phyloP scores from a whole-genome alignment of 164 flowering plant genomes.

The grape (Vitis vinifera) region DNA sequence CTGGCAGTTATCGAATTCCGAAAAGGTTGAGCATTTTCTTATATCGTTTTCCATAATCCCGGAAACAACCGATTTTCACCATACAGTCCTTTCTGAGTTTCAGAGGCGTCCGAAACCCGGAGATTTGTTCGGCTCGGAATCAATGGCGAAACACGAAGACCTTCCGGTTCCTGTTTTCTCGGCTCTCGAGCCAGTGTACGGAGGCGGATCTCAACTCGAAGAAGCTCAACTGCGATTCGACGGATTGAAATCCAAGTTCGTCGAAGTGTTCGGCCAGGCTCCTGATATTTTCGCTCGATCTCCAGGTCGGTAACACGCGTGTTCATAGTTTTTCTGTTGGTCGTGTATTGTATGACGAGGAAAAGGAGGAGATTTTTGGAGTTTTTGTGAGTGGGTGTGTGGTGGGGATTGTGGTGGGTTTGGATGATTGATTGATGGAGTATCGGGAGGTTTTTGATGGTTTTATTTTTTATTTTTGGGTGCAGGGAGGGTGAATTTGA shows the following conservation, averaged over 20 bases:
- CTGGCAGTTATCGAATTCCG: no score
- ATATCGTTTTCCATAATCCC: no score
- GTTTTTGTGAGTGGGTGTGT: not conserved
- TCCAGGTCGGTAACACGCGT: conserved; percentile 54
- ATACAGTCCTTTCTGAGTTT: no score
- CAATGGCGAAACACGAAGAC: conserved; percentile 79
- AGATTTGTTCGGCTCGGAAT: not conserved
- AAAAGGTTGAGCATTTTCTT: no score
- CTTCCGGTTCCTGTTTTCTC: conserved; percentile 62
- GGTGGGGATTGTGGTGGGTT: not conserved
- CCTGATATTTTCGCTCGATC: conserved; percentile 87
- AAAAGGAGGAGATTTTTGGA: not conserved
- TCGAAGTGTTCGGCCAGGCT: conserved; percentile 51
- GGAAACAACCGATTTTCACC: no score
- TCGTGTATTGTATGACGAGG: no score
- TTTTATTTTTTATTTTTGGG: not conserved
- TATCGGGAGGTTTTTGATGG: not conserved
- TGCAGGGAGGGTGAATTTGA: conserved; percentile 93
- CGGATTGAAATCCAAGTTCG: conserved; percentile 58
- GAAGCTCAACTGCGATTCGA: conserved; percentile 79
- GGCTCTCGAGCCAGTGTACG: conserved; percentile 74
- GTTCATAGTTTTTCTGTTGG: no score
- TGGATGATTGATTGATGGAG: not conserved
- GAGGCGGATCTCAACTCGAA: conserved; percentile 68
- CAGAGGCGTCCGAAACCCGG: no score